A percentile compares a stretch with the other conserved stretches of the same genome.
These are phyloP conservation scores for Cystofilobasidium macerans DNA, from an alignment of 768 basidiomycete genomes.

Conservation along the genomic window DNA sequence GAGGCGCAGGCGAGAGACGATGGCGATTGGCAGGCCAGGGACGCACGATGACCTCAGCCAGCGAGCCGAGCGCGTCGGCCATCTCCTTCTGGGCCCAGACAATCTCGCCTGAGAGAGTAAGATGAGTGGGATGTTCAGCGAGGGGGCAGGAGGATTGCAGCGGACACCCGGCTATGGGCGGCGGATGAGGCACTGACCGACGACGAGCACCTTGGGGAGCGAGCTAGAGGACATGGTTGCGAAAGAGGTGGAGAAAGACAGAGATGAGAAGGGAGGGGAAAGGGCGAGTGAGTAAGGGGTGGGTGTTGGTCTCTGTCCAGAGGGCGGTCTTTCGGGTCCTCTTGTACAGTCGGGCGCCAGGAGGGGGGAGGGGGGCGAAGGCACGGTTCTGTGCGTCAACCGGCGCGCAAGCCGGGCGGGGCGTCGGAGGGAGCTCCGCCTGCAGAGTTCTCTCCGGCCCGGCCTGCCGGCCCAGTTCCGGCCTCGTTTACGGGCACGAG, in stretches of 20 bases:
- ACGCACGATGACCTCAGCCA: constrained; percentile 69
- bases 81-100: constrained; percentile 73
- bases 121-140: not conserved
- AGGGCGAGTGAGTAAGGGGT: not conserved
- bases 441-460: too few relatives aligned
- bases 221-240: not conserved
- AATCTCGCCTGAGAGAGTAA: constrained; percentile 40
- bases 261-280: not conserved
- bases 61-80: constrained; percentile 51
- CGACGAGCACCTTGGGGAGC: constrained; percentile 7
- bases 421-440: too few relatives aligned
- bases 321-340: too few relatives aligned
- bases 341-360: too few relatives aligned
- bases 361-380: too few relatives aligned
- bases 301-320: too few relatives aligned
- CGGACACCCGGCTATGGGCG: too few relatives aligned
- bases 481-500: too few relatives aligned
- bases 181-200: not conserved
- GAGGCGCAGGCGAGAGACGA: not conserved
- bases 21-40: not conserved
- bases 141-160: not conserved
- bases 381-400: too few relatives aligned
- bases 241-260: not conserved
- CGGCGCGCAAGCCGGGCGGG: too few relatives aligned
- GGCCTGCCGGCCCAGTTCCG: too few relatives aligned